Base-by-base conservation (phyloP, 177 flowering plant genomes). In the Vitis hybrid region DNA sequence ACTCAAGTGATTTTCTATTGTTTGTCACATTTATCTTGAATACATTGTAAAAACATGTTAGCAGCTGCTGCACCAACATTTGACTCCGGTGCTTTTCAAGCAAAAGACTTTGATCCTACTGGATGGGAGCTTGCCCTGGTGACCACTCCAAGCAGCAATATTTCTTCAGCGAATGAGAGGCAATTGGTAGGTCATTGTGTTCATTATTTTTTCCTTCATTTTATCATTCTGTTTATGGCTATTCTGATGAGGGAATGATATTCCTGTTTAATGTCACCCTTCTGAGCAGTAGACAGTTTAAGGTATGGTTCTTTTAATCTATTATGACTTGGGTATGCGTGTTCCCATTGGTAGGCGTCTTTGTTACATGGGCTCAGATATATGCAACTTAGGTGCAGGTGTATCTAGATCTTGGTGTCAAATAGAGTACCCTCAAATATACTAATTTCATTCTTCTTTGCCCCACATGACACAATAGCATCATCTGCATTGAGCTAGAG, bases 91-190 rank as follows among this genome's bases (percentile, higher is more conserved):
- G 65, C 84, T 65, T 55, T 61, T 65, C 90, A 79, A 79, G 74
- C 84, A 55, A 89, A 78, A 62, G 89, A 80, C 55, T 82, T 84
- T 70, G 98, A 95, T 84, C 89, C 99, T 12, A 81, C 91, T 70
- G 99, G 97, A 60, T 95, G 99, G 99, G 99, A 95, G 65, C 98
- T 95, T 80, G 98, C 99, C 29, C 82, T 95, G 65, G 98, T 95
- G 70, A 75, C 87, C 48, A 86, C 93, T 58, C 92, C 99, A 39
- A 88, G 96, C 79, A 84, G 73, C 76, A 75, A 87, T 69, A 73
- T 84, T 60, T 90, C 97, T 64, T 33, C 98, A 29, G 82, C 63
- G 56, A 86, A 79, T 63, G 97, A 93, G 20, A 84, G 97, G 74
- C 93, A 90, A 84, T 74, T 95, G 97, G 99, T 95, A 82, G 55